Evolutionary conservation across 371 early-diverging fungal species (phyloP).

Genomic region (Rhizopus sp.): DNA sequence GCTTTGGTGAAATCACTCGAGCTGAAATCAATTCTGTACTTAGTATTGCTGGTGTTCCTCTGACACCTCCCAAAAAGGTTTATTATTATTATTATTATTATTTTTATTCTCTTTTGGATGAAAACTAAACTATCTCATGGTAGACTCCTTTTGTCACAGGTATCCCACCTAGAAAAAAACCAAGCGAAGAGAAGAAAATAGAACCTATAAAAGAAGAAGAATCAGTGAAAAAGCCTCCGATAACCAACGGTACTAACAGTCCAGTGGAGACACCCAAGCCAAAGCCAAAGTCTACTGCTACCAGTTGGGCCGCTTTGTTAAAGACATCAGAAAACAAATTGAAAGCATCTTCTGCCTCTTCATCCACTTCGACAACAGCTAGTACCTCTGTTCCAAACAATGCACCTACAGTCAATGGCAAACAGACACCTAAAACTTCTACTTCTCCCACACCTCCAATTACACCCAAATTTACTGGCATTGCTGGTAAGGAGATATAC

Average conservation of each 20-base stretch:
- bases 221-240: conserved; percentile 17
- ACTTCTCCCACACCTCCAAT: conserved; percentile 21
- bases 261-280: conserved; percentile 30
- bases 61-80: conserved; percentile 48
- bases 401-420: conserved; percentile 11
- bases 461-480: conserved; percentile 50
- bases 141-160: conserved; percentile 51
- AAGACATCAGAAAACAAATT: conserved; percentile 34
- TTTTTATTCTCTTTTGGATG: conserved; percentile 8
- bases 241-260: conserved; percentile 11
- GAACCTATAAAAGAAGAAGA: conserved; percentile 20
- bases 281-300: conserved; percentile 29
- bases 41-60: conserved; percentile 46
- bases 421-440: conserved; percentile 21
- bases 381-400: conserved; percentile 14
- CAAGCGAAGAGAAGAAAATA: not conserved
- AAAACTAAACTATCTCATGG: not conserved
- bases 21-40: conserved; percentile 62
- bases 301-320: conserved; percentile 66
- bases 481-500: conserved; percentile 33
- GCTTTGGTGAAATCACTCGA: conserved; percentile 62
- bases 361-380: conserved; percentile 9
- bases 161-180: conserved; percentile 19
- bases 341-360: conserved; percentile 7
- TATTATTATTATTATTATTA: too few relatives aligned